Evolutionary conservation across 805 yeast species (phyloP), one percentile per base, ranked within the genome.

Genomic region (Suhomyces sp.): DNA sequence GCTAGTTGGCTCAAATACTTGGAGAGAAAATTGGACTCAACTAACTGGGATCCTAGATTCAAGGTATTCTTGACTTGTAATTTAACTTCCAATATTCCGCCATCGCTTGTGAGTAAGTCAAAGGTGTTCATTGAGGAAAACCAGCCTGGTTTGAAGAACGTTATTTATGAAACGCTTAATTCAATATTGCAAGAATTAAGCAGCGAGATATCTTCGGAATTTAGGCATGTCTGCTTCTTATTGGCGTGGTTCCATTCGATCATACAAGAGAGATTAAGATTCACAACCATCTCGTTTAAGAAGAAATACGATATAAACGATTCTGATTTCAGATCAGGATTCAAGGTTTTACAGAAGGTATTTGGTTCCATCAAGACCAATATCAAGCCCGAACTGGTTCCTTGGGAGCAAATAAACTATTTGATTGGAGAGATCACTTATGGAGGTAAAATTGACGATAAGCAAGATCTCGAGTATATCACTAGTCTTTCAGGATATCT

Each of bases 211-310:
- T 81, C 83, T 0, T 63, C 68, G 4, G 85, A 82, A 52, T 68
- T 77, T 37, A 64, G 67, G 2, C 77, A 80, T 48, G 58, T 86
- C 2, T 75, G 69, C 53, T 82, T 85, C 57, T 64, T 86, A 24
- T 57, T 87, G 4, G 74, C 82, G 0, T 89, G 96, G 96, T 78
- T 79, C 55, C 96, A 89, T 61, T 76, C 87, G 0, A 61, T 86
- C 0, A 61, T 89, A 3, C 75, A 75, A 33, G 90, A 84, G 53
- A 66, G 89, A 49, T 64, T 80, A 47, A 72, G 86, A 45, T 85
- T 77, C 56, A 76, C 75, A 0, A 90, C 93, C 0, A 62, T 80
- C 2, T 89, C 93, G 1, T 87, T 88, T 67, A 58, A 68, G 1
- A 78, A 79, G 56, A 61, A 57, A 8, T 86, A 89, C 61, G 96